Evolutionary conservation across 2,329 filamentous ascomycete species (phyloP).

Genomic region (Aspergillus pseudoterreus): DNA sequence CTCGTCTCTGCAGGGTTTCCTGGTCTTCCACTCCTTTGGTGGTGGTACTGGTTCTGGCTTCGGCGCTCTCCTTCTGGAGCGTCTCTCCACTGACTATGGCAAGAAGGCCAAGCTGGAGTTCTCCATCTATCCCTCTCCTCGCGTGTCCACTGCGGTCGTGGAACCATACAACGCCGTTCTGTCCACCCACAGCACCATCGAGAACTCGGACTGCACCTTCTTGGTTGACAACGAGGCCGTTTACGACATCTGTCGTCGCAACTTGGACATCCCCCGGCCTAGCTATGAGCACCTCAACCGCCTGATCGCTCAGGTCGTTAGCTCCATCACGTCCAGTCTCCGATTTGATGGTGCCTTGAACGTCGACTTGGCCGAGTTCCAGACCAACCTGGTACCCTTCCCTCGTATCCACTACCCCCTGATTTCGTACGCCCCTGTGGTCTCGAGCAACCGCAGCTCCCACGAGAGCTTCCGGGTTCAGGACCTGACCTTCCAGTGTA

Average conservation of each 20-base stretch:
- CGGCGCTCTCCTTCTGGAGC: slow-evolving; percentile 61
- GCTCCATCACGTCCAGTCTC: slow-evolving; percentile 62
- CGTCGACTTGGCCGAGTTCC: slow-evolving; percentile 66
- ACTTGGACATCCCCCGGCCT: slow-evolving; percentile 62
- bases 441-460: slow-evolving; percentile 68
- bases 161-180: slow-evolving; percentile 64
- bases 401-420: slow-evolving; percentile 66
- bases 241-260: slow-evolving; percentile 64
- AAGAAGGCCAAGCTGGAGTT: slow-evolving; percentile 69
- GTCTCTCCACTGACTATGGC: slow-evolving; percentile 61
- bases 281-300: slow-evolving; percentile 64
- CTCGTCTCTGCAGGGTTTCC: slow-evolving; percentile 62
- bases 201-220: slow-evolving; percentile 66
- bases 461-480: slow-evolving; percentile 86
- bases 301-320: slow-evolving; percentile 65
- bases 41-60: slow-evolving; percentile 66
- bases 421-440: slow-evolving; percentile 62
- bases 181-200: slow-evolving; percentile 59
- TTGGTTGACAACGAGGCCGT: slow-evolving; percentile 67
- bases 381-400: slow-evolving; percentile 66
- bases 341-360: slow-evolving; percentile 65
- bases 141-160: slow-evolving; percentile 63
- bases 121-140: slow-evolving; percentile 62
- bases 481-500: slow-evolving; percentile 66
- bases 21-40: slow-evolving; percentile 67